Percentiles rank a stretch among this genome's conserved stretches.
Conservation (phyloP, 2,329 filamentous ascomycete genomes). For the Chaetomium olivaceum region DNA sequence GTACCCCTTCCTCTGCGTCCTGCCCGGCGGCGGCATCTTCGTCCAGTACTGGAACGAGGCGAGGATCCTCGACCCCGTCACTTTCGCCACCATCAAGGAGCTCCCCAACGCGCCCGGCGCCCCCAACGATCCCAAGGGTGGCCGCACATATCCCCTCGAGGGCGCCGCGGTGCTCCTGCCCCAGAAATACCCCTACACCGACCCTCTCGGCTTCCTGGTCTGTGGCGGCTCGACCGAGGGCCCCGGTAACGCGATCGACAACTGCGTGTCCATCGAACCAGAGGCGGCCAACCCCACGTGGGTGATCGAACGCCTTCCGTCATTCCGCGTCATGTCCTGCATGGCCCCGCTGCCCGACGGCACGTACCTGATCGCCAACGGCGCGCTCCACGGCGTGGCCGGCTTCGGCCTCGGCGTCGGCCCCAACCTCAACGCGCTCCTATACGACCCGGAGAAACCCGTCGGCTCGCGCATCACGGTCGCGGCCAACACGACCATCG, state of each 20-base stretch:
- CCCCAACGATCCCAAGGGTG: conserved; percentile 53
- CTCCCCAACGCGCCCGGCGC: conserved; percentile 57
- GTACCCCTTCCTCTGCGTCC: conserved; percentile 57
- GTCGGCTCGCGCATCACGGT: conserved; percentile 51
- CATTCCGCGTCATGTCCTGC: conserved; percentile 54
- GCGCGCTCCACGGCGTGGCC: conserved; percentile 52
- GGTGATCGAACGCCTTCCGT: conserved; percentile 60
- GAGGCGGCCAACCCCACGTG: conserved; percentile 51
- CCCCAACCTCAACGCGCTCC: conserved; percentile 52
- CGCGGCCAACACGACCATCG: conserved; percentile 57
- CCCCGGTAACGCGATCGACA: conserved; percentile 55
- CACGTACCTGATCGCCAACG: conserved; percentile 57
- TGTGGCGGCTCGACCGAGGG: conserved; percentile 57
- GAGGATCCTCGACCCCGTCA: conserved; percentile 53
- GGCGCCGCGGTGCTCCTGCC: conserved; percentile 56
- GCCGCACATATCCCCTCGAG: conserved; percentile 59
- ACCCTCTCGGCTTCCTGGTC: conserved; percentile 52
- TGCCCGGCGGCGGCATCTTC: conserved; percentile 57
- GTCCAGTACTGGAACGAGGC: conserved; percentile 62
- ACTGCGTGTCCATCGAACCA: conserved; percentile 57
- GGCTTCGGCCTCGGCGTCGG: conserved; percentile 53
- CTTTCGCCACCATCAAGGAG: conserved; percentile 49
- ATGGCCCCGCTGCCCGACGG: conserved; percentile 58
- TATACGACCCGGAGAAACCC: conserved; percentile 55
- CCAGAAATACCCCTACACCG: conserved; percentile 53